These are phyloP conservation scores for Crithidia sp. DNA, from an alignment of 208 protist genomes.

Conservation along the genomic window DNA sequence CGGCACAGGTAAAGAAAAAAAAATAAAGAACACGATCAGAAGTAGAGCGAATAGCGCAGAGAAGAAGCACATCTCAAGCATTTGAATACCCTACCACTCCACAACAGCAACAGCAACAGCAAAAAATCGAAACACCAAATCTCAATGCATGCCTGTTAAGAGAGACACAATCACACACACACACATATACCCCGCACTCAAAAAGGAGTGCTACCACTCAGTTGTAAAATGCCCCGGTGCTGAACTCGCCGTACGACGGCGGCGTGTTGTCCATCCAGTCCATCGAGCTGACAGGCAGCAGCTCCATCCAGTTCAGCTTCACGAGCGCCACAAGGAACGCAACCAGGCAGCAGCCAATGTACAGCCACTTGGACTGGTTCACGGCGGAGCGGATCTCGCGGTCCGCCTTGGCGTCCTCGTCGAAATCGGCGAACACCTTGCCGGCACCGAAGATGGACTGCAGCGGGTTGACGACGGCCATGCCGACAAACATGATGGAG, in stretches of 20 bases:
- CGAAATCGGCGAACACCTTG: constrained; percentile 68
- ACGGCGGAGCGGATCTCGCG: constrained; percentile 51
- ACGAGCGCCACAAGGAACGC: constrained; percentile 76
- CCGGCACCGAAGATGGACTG: constrained; percentile 56
- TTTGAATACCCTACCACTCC: too few relatives aligned
- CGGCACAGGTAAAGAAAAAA: too few relatives aligned
- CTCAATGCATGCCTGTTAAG: not conserved
- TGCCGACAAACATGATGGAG: constrained; percentile 91
- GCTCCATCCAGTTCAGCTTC: constrained; percentile 87
- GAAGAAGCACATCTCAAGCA: too few relatives aligned
- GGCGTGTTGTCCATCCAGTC: constrained; percentile 81
- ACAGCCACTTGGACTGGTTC: constrained; percentile 76
- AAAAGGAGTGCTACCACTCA: not conserved
- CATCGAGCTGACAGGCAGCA: constrained; percentile 81
- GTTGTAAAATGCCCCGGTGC: constrained; percentile 41
- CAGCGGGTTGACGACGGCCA: constrained; percentile 82
- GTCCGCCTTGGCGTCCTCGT: constrained; percentile 70
- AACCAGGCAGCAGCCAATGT: constrained; percentile 72
- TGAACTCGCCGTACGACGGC: constrained; percentile 66
- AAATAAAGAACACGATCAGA: too few relatives aligned
- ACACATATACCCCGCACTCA: not conserved
- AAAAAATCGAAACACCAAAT: too few relatives aligned
- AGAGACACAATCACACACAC: too few relatives aligned
- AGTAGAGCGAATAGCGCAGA: too few relatives aligned
- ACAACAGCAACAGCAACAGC: too few relatives aligned